Evolutionary conservation across 176 grass and related monocot genomes (phyloP).

Genomic region (Raddia distichophylla): DNA sequence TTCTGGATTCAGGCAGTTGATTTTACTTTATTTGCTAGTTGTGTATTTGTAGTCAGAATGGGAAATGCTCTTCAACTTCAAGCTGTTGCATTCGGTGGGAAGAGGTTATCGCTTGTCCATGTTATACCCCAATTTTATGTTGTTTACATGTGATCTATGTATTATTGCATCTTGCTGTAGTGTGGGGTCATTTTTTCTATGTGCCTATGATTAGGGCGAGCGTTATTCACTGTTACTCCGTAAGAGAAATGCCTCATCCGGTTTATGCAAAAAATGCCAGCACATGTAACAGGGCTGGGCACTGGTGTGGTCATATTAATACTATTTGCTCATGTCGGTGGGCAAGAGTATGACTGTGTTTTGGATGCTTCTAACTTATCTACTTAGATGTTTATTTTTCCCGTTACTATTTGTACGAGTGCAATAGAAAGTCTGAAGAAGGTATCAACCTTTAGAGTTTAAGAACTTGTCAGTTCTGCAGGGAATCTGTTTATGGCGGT

Average conservation of each 20-base stretch:
- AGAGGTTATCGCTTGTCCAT: not conserved
- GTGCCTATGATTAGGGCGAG: not conserved
- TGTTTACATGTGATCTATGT: not conserved
- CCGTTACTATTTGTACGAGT: not conserved
- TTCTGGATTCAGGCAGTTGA: not conserved
- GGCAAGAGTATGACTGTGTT: not conserved
- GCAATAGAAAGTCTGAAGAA: not conserved
- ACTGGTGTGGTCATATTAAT: not conserved
- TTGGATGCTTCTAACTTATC: not conserved
- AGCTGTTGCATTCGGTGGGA: not conserved
- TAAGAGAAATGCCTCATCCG: not conserved
- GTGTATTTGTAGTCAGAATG: not conserved
- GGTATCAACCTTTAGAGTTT: not conserved
- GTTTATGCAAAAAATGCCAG: constrained; percentile 5
- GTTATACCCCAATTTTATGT: not conserved
- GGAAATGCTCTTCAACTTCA: not conserved
- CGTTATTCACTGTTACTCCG: not conserved
- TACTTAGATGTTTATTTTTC: not conserved
- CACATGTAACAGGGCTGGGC: not conserved
- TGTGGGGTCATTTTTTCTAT: not conserved
- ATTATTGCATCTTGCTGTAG: not conserved
- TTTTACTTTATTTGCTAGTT: not conserved
- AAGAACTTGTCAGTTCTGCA: not conserved
- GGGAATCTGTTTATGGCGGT: constrained; percentile 20
- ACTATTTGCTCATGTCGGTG: not conserved